phyloP scores from a whole-genome alignment of 768 basidiomycete genomes.

The Scleroderma citrinum region DNA sequence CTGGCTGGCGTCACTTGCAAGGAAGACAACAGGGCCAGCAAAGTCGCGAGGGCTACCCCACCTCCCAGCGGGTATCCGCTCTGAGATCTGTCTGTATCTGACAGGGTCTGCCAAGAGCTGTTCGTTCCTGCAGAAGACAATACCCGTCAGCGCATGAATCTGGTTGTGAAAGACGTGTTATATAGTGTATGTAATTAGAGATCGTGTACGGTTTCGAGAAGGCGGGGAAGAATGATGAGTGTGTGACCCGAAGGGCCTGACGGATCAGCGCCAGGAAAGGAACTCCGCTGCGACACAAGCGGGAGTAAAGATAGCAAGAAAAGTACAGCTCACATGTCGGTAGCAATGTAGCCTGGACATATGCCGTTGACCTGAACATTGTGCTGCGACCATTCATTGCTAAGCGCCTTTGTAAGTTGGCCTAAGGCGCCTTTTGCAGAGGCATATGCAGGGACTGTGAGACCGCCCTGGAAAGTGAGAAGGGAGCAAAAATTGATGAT shows the following conservation, averaged over 20 bases:
- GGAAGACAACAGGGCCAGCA: slow-evolving; percentile 60
- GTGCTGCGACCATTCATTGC: slow-evolving; percentile 88
- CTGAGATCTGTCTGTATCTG: slow-evolving; percentile 60
- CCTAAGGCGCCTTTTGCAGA: slow-evolving; percentile 87
- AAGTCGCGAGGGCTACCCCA: slow-evolving; percentile 67
- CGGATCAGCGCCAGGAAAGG: slow-evolving; percentile 1
- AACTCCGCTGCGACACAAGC: not conserved
- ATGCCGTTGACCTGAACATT: slow-evolving; percentile 89
- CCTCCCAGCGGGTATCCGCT: slow-evolving; percentile 61
- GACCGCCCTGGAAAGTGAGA: slow-evolving; percentile 47
- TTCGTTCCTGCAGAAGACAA: slow-evolving; percentile 46
- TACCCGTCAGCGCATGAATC: slow-evolving; percentile 10
- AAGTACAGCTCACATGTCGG: slow-evolving; percentile 63
- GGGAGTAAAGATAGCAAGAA: slow-evolving; percentile 12
- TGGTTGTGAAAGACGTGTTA: not conserved
- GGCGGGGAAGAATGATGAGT: not conserved
- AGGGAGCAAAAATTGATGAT: slow-evolving; percentile 65
- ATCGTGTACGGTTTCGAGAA: not conserved
- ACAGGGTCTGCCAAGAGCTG: slow-evolving; percentile 56
- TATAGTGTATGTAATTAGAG: not conserved
- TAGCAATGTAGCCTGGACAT: slow-evolving; percentile 82
- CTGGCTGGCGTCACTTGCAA: slow-evolving; percentile 57
- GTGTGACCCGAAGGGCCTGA: slow-evolving; percentile 3
- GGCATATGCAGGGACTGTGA: slow-evolving; percentile 85
- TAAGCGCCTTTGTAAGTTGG: slow-evolving; percentile 81